Conservation (phyloP, 2,329 filamentous ascomycete species). For the Hymenoscyphus occultus region DNA sequence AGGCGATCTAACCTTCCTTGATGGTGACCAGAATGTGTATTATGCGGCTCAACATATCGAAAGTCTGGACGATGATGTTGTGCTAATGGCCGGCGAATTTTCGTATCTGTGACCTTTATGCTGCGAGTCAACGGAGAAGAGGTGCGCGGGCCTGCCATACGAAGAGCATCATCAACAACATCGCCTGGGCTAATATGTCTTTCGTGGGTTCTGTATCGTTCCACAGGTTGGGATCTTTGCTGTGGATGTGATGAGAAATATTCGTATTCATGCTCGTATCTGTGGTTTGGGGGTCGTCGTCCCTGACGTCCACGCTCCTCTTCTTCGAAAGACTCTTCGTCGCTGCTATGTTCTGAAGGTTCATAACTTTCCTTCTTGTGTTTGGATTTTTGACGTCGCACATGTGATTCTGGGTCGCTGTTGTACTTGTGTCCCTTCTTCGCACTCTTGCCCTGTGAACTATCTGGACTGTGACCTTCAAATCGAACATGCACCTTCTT, state of each 20-base stretch:
- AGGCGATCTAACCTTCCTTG: too few relatives aligned
- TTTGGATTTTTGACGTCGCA: conserved; percentile 7
- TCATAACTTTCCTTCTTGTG: conserved; percentile 8
- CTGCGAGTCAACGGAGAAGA: neutral
- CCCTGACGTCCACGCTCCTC: conserved; percentile 14
- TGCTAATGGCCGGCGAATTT: too few relatives aligned
- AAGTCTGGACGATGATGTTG: neutral
- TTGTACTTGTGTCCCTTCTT: conserved; percentile 2
- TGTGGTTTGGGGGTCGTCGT: conserved; percentile 7
- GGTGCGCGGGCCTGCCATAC: neutral
- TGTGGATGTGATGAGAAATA: neutral
- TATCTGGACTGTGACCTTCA: neutral
- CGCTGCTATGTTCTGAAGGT: neutral
- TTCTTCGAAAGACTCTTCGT: conserved; percentile 17
- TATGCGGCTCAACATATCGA: neutral
- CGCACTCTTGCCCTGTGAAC: neutral
- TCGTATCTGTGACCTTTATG: neutral
- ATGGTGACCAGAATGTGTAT: too few relatives aligned
- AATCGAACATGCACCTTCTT: conserved; percentile 15
- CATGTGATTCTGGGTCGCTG: conserved; percentile 11
- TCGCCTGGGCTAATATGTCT: neutral
- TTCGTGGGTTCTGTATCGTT: neutral
- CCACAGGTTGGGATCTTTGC: neutral
- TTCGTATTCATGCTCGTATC: neutral
- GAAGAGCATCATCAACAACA: neutral